Evolutionary conservation across 768 basidiomycete genomes (phyloP), one percentile per base, ranked within the genome.

Genomic region (Hypholoma fasciculare): DNA sequence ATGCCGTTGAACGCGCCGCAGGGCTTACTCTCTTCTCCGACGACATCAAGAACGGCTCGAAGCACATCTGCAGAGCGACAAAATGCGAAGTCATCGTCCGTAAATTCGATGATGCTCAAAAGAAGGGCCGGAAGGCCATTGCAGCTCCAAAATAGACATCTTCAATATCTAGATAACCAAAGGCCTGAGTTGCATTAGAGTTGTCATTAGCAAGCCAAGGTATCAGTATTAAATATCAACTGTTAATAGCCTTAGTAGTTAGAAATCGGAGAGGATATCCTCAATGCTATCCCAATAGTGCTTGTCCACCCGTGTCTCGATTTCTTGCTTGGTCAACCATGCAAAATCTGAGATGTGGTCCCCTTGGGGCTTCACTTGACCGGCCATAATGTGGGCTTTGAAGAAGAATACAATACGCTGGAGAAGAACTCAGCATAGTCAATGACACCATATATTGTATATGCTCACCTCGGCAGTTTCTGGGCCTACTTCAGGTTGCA

Each of bases 301-400:
- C 63, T 71, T 69, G 53, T 84, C 79, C n/a, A 94, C 86, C 53
- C 80, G 81, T 12, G 80, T 74, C 69, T 87, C 77, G 46, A 98
- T 87, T 77, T 99, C 96, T 69, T 93, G 82, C 73, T 94, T 94
- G 50, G 94, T 96, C 59, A 98, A 77, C 96, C 96, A 98, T 7
- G 93, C 95, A 74, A 92, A 96, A 65, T 92, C 91, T 50, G 78
- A 75, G 59, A 90, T 76, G 19, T 73, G 69, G 61, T 79, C 72
- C n/a, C 77, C 69, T 34, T 82, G 70, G 16, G 88, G 85, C 17
- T 76, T 78, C 34, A 88, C 89, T 71, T 95, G 91, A 16, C 96
- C 96, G 2, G 92, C 87, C 67, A 98, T 81, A 53, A 98, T 92
- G 68, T 97, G 95, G 17, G 86, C 92, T 70, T 97, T 97, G 78